Conservation (phyloP, 148 eudicot species). For the Beta vulgaris region DNA sequence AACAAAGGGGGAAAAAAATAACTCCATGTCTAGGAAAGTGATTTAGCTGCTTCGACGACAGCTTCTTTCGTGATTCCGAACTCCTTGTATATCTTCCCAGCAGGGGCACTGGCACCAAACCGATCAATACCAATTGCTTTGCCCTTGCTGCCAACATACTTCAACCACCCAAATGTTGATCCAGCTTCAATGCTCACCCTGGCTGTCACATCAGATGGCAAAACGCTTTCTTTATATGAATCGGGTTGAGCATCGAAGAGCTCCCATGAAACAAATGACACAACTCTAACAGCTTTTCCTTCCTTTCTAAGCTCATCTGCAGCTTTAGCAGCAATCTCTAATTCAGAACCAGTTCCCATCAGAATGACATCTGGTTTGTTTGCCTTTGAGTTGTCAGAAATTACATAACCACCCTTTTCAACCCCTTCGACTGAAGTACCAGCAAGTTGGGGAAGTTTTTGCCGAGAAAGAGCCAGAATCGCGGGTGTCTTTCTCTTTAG, state of each 20-base stretch:
- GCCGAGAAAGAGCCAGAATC: constrained; percentile 82
- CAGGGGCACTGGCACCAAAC: constrained; percentile 98
- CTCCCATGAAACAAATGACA: constrained; percentile 93
- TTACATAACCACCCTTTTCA: constrained; percentile 71
- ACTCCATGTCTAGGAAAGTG: constrained; percentile 37
- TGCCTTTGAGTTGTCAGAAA: constrained; percentile 69
- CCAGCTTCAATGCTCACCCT: constrained; percentile 98
- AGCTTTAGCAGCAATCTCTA: constrained; percentile 82
- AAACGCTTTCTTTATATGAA: constrained; percentile 77
- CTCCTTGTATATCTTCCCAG: constrained; percentile 87
- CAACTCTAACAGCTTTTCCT: constrained; percentile 90
- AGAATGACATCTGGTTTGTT: constrained; percentile 89
- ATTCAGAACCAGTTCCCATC: constrained; percentile 90
- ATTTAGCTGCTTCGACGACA: constrained; percentile 84
- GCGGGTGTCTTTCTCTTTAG: constrained; percentile 64
- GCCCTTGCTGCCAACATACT: constrained; percentile 61
- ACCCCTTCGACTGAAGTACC: constrained; percentile 90
- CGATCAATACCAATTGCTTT: constrained; percentile 89
- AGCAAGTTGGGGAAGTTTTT: constrained; percentile 75
- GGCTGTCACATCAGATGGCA: constrained; percentile 74
- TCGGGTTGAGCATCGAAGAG: constrained; percentile 76
- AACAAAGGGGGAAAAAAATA: not conserved
- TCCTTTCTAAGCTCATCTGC: constrained; percentile 92
- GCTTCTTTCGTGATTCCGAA: constrained; percentile 86
- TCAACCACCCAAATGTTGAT: constrained; percentile 86